Conservation (phyloP, 768 basidiomycete species). For the Boletellus ananiceps region DNA sequence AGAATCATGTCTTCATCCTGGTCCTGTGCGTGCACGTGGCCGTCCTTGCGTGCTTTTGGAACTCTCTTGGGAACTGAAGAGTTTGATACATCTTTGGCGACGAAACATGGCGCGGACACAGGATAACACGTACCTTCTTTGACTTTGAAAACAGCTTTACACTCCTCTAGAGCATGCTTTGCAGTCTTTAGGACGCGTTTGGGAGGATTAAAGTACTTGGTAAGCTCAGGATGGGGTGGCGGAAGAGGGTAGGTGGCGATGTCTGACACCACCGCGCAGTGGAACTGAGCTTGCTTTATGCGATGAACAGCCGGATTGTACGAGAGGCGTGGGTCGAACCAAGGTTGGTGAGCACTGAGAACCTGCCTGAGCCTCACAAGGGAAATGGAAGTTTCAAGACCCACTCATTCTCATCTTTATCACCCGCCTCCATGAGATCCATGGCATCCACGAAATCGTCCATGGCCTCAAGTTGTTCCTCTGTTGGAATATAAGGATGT, state of each 20-base stretch:
- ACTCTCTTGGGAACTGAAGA: slow-evolving; percentile 60
- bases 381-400: slow-evolving; percentile 11
- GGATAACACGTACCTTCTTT: slow-evolving; percentile 55
- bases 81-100: neutral
- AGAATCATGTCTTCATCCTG: slow-evolving; percentile 59
- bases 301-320: slow-evolving; percentile 91
- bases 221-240: slow-evolving; percentile 79
- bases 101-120: neutral
- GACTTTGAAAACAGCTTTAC: slow-evolving; percentile 66
- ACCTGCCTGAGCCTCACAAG: slow-evolving; percentile 1
- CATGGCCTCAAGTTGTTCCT: slow-evolving; percentile 78
- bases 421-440: slow-evolving; percentile 77
- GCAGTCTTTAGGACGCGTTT: slow-evolving; percentile 60
- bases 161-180: slow-evolving; percentile 50
- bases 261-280: slow-evolving; percentile 74
- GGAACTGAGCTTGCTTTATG: slow-evolving; percentile 89
- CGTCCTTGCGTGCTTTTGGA: slow-evolving; percentile 53
- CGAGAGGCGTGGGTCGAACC: slow-evolving; percentile 74
- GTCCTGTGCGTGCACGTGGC: slow-evolving; percentile 56
- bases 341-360: slow-evolving; percentile 55
- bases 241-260: slow-evolving; percentile 70
- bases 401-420: slow-evolving; percentile 73
- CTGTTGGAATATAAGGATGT: slow-evolving; percentile 81
- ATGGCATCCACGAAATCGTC: slow-evolving; percentile 81
- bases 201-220: slow-evolving; percentile 82